Conservation (phyloP, 1,284 basidiomycete species). For the Laetiporus sulphureus region DNA sequence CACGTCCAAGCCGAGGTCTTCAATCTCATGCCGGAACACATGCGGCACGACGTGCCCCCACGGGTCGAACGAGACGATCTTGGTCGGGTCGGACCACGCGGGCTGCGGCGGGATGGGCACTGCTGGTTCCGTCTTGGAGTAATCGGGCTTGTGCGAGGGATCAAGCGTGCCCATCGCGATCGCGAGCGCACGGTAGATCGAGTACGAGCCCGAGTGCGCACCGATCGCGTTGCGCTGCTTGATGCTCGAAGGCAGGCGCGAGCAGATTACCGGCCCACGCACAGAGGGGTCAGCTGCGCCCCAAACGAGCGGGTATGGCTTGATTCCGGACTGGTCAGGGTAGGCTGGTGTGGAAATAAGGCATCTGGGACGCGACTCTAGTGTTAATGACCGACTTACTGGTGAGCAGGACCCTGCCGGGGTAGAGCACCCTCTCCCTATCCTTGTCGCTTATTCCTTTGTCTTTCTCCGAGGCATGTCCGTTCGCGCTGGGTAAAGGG, state of each 20-base stretch:
- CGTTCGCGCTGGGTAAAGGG: slow-evolving; percentile 21
- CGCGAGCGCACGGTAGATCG: slow-evolving; percentile 88
- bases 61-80: slow-evolving; percentile 94
- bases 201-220: slow-evolving; percentile 91
- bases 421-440: slow-evolving; percentile 68
- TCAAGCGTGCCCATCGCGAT: slow-evolving; percentile 88
- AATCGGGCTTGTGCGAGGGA: slow-evolving; percentile 84
- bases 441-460: slow-evolving; percentile 46
- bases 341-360: slow-evolving; percentile 40
- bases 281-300: slow-evolving; percentile 59
- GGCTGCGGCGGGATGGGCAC: slow-evolving; percentile 79
- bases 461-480: slow-evolving; percentile 16
- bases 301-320: slow-evolving; percentile 79
- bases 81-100: slow-evolving; percentile 72
- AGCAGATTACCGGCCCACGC: slow-evolving; percentile 88
- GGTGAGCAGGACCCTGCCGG: slow-evolving; percentile 73
- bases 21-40: slow-evolving; percentile 66
- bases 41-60: slow-evolving; percentile 89
- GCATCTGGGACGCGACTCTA: background rate
- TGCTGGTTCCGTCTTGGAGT: slow-evolving; percentile 84
- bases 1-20: slow-evolving; percentile 64
- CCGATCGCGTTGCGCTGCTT: slow-evolving; percentile 92
- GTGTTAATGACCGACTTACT: slow-evolving; percentile 41
- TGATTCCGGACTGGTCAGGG: slow-evolving; percentile 67
- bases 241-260: slow-evolving; percentile 78